phyloP scores from a whole-genome alignment of 352 stramenopile genomes.

The Phytophthora sp. region DNA sequence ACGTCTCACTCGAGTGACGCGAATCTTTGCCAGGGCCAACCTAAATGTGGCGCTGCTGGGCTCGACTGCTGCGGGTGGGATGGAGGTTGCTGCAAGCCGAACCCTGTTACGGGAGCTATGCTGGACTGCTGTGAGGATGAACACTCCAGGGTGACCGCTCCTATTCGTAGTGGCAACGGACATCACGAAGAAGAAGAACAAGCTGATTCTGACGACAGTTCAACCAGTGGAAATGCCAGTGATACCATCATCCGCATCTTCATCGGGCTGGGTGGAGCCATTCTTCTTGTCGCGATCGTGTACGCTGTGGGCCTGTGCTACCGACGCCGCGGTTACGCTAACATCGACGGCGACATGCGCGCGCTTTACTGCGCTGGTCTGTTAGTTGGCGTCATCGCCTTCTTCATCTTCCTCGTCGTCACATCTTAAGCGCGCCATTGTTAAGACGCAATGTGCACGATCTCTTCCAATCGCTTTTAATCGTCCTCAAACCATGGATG shows the following conservation, averaged over 20 bases:
- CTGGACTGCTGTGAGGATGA: constrained; percentile 51
- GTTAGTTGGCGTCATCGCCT: constrained; percentile 61
- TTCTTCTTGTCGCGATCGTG: constrained; percentile 43
- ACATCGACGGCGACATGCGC: constrained; percentile 66
- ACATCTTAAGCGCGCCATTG: constrained; percentile 42
- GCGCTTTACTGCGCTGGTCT: constrained; percentile 66
- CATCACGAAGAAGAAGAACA: constrained; percentile 23
- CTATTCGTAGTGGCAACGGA: constrained; percentile 21
- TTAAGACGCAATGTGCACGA: constrained; percentile 4
- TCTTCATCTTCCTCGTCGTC: constrained; percentile 76
- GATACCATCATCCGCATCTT: constrained; percentile 39
- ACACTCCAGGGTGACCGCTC: constrained; percentile 14
- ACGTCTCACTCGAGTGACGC: constrained; percentile 14
- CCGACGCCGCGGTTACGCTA: constrained; percentile 71
- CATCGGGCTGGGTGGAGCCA: constrained; percentile 47
- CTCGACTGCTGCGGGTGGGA: constrained; percentile 54
- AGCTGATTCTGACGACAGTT: constrained; percentile 28
- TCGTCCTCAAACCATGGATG: neutral
- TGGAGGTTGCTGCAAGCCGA: constrained; percentile 51
- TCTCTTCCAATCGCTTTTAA: constrained; percentile 20
- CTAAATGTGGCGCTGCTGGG: constrained; percentile 44
- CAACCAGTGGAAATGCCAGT: constrained; percentile 3
- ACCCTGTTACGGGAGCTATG: constrained; percentile 34
- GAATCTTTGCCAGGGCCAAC: constrained; percentile 46
- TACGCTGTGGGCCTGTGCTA: constrained; percentile 63